These are phyloP conservation scores for Wickerhamiella occidentalis DNA, from an alignment of 805 yeast species.

Conservation along the genomic window DNA sequence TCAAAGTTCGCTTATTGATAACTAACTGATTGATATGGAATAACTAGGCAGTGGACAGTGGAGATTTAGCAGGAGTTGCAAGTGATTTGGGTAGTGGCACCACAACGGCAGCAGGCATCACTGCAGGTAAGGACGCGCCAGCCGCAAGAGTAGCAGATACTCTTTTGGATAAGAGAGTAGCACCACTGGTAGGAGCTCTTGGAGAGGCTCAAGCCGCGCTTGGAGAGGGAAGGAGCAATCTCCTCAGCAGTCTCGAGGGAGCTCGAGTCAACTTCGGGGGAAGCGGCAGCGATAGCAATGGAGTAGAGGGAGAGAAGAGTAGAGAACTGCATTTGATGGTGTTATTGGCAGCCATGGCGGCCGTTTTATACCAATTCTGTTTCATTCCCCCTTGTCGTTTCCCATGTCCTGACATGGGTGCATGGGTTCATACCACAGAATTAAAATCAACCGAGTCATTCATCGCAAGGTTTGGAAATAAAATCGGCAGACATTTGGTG, in stretches of 20 bases:
- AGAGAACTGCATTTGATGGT: background rate
- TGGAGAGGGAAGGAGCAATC: background rate
- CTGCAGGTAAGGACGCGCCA: background rate
- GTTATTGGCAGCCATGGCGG: too few relatives aligned
- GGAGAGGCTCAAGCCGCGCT: background rate
- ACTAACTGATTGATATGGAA: too few relatives aligned
- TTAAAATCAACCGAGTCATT: too few relatives aligned
- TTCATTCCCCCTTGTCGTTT: too few relatives aligned
- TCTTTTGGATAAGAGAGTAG: background rate
- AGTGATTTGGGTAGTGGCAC: conserved; percentile 4
- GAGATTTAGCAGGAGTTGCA: background rate
- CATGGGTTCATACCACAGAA: too few relatives aligned
- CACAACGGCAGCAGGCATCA: background rate
- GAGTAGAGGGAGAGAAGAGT: background rate
- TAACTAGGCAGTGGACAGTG: too few relatives aligned
- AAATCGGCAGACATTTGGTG: too few relatives aligned
- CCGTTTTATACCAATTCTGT: too few relatives aligned
- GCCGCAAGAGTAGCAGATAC: background rate
- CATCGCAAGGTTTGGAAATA: too few relatives aligned
- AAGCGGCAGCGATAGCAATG: background rate
- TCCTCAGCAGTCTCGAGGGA: conserved; percentile 1
- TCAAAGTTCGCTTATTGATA: too few relatives aligned
- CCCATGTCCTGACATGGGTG: too few relatives aligned
- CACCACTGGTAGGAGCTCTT: background rate
- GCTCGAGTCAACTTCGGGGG: background rate